Evolutionary conservation across 768 basidiomycete species (phyloP).

Genomic region (Phanerodontia chrysosporium): DNA sequence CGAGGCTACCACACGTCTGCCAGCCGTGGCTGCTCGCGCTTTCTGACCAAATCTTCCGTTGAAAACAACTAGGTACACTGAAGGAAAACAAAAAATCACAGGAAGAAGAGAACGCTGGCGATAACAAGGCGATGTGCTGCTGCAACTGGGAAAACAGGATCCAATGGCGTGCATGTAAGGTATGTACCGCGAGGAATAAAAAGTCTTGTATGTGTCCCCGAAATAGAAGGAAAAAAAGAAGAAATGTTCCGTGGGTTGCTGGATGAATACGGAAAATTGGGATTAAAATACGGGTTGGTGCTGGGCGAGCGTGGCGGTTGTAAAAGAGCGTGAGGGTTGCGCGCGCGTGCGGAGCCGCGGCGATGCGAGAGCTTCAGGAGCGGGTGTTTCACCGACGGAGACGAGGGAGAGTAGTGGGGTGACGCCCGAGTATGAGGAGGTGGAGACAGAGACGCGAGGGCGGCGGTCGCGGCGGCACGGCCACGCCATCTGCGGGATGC

Average conservation of each 20-base stretch:
- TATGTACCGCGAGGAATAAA: not conserved
- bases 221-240: not conserved
- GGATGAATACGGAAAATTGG: not conserved
- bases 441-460: not conserved
- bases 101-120: not conserved
- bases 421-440: not conserved
- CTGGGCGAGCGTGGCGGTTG: constrained; percentile 3
- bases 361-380: not conserved
- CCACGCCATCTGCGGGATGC: not conserved
- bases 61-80: not conserved
- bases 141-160: not conserved
- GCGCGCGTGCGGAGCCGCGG: not conserved
- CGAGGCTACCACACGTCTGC: not conserved
- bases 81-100: not conserved
- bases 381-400: constrained; percentile 4
- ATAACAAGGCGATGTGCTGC: not conserved
- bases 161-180: not conserved
- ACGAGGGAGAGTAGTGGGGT: not conserved
- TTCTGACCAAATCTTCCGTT: not conserved
- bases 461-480: not conserved
- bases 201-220: not conserved
- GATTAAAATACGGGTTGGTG: constrained; percentile 3
- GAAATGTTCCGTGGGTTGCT: not conserved
- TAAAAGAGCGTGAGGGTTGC: not conserved
- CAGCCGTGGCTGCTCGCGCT: not conserved